Conservation (phyloP, 495 filamentous ascomycete genomes). For the Neurospora sp. region DNA sequence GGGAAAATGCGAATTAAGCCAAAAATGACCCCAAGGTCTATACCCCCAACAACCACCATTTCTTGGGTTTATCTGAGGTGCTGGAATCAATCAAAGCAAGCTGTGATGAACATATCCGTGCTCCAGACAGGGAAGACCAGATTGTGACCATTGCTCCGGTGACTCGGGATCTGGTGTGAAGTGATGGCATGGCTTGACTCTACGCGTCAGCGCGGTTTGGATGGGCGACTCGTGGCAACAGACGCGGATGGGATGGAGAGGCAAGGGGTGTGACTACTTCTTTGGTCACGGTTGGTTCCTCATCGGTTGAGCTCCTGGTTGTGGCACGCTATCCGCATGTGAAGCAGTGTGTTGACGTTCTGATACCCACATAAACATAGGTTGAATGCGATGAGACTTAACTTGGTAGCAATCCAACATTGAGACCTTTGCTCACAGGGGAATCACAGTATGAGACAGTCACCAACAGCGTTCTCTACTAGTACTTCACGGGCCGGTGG, state of each 20-base stretch:
- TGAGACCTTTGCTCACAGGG: background rate
- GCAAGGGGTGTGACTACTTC: background rate
- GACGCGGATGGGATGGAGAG: background rate
- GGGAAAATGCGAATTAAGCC: slow-evolving; percentile 35
- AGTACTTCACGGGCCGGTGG: background rate
- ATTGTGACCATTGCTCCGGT: background rate
- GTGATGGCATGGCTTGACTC: background rate
- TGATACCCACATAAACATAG: background rate
- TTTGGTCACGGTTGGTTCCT: background rate
- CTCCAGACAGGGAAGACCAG: background rate
- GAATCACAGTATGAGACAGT: background rate
- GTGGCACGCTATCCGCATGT: background rate
- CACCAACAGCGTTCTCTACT: background rate
- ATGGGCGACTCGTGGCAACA: background rate
- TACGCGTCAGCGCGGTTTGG: background rate
- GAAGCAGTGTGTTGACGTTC: background rate
- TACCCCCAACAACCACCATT: slow-evolving; percentile 5
- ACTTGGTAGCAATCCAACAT: background rate
- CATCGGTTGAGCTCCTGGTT: background rate
- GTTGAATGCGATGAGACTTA: background rate
- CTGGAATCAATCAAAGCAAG: background rate
- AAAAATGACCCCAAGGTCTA: slow-evolving; percentile 14
- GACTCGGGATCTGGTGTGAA: background rate
- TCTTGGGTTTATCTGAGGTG: background rate
- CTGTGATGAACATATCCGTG: background rate